Base-by-base conservation (phyloP, 164 flowering plant species). In the Santalum album region DNA sequence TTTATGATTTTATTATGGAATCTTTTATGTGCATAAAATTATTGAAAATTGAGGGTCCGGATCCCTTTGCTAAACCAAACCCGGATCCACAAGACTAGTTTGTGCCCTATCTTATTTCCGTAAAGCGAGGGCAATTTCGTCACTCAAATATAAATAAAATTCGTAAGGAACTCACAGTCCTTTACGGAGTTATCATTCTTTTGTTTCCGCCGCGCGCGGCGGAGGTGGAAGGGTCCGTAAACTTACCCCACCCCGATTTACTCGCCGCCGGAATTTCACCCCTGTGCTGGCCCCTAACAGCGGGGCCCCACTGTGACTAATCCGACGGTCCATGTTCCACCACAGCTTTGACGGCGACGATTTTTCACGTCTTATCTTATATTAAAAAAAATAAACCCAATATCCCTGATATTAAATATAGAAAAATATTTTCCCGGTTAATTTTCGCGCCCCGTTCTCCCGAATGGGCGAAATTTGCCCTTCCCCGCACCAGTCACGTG, bases 291-390 rank as follows among this genome's bases (percentile, higher is more conserved):
- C 36, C 43, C 45, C 9, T 6, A 12, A 6, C 32, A 22, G 18
- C 35, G 29, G 53, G 64, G 58, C 23, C 54, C 65, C 65, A 15
- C 20, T 7, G 22, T 21, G 7, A n/a, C 47, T 21, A 17, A 69
- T 57, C 63, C 32, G 45, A 65, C 54, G 73, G 69, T 51, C 46
- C 55, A 52, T 2, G 42, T 58, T 44, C 17, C 36, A 34, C 40
- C 52, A 25, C 58, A 10, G 7, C 49, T 39, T 65, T 46, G 52
- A 69, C 78, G 75, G 71, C 60, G 59, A 61, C 73, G 74, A 65
- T 62, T 67, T 62, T 51, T 36, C 60, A 42, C 53, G 12, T 12
- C 29, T 36, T 23, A 36, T 51, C 24, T 24, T 24, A 25, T 48
- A 29, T 22, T 42, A 35, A 32, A n/a, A 7, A 43, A 38, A 25